These are phyloP conservation scores for Moesziomyces antarcticus DNA, from an alignment of 1,284 basidiomycete species.

Conservation along the genomic window DNA sequence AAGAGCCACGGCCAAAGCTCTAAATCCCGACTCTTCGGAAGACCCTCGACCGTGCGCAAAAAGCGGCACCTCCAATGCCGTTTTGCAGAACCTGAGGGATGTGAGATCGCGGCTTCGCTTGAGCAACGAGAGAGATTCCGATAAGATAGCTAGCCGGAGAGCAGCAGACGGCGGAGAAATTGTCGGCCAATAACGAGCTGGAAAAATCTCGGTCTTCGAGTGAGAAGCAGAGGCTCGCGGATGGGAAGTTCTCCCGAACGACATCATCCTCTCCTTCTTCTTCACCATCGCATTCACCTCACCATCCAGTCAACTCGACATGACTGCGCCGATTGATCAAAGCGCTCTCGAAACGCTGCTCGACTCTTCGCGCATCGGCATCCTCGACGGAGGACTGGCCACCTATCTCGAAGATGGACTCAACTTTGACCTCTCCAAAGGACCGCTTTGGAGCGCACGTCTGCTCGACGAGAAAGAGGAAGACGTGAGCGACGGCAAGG, in stretches of 20 bases:
- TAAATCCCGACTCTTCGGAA: conserved; percentile 24
- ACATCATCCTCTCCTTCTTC: background rate
- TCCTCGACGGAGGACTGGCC: conserved; percentile 58
- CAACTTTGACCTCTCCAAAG: conserved; percentile 49
- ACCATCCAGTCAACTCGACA: background rate
- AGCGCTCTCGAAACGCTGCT: conserved; percentile 34
- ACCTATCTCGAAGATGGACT: conserved; percentile 61
- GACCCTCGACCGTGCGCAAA: conserved; percentile 28
- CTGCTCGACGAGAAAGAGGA: conserved; percentile 49
- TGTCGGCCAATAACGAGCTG: background rate
- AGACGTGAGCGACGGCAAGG: conserved; percentile 41
- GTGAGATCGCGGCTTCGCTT: no score
- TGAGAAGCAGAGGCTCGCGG: conserved; percentile 7
- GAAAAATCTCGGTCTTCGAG: background rate
- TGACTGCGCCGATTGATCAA: conserved; percentile 27
- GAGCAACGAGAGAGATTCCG: background rate
- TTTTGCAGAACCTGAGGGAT: no score
- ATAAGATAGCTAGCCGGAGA: conserved; percentile 36
- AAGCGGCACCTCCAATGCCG: no score
- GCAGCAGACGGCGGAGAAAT: conserved; percentile 12
- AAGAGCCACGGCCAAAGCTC: conserved; percentile 12
- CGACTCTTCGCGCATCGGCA: conserved; percentile 36
- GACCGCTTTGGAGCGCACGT: conserved; percentile 57
- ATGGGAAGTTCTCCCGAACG: no score
- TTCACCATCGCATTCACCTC: background rate